Conservation (phyloP, 2,329 filamentous ascomycete species). For the Colletotrichum australisinense region DNA sequence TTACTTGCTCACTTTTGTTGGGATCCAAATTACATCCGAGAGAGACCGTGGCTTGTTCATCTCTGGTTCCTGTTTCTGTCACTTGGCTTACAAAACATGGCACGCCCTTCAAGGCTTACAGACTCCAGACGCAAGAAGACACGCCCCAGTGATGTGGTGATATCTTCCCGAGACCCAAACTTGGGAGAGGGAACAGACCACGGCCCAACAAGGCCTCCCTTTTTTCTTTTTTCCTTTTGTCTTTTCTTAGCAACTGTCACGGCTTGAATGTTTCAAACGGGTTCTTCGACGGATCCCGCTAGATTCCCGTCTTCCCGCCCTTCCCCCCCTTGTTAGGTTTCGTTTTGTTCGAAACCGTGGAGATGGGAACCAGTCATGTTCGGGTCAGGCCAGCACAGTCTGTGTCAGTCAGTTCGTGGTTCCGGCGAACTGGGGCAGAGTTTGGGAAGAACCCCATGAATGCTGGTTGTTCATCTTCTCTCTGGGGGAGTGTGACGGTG, state of each 20-base stretch:
- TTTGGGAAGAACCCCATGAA: neutral
- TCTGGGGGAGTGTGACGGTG: too few species aligned
- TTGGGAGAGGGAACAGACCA: neutral
- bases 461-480: too few species aligned
- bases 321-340: neutral
- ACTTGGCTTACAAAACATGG: neutral
- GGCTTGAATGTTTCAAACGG: neutral
- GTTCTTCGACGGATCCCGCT: constrained; percentile 29
- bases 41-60: neutral
- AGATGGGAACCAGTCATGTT: neutral
- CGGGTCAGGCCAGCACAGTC: neutral
- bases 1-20: neutral
- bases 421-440: neutral
- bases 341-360: neutral
- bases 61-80: neutral
- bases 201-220: neutral
- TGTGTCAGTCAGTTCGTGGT: neutral
- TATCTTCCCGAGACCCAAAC: neutral
- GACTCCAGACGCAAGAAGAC: neutral
- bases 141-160: neutral
- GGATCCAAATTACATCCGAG: neutral
- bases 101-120: neutral
- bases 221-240: neutral
- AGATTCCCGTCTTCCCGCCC: constrained; percentile 31
- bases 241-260: neutral